Conservation (phyloP, 192 early-diverging fungal genomes). For the Umbelopsis sp. region DNA sequence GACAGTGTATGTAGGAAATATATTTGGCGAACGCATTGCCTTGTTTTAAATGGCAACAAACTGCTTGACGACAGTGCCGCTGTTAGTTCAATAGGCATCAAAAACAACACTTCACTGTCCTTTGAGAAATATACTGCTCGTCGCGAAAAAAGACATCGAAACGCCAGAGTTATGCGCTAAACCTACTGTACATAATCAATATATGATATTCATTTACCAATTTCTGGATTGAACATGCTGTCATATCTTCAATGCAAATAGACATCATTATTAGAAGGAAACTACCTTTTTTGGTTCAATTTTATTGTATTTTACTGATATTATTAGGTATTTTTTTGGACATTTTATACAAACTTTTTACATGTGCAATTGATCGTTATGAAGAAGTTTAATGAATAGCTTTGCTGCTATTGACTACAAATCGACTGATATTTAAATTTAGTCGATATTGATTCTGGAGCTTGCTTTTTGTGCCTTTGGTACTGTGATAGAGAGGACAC, state of each 20-base stretch:
- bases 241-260: no score
- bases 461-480: conserved; percentile 22
- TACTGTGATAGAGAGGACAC: conserved; percentile 24
- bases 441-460: conserved; percentile 27
- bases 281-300: no score
- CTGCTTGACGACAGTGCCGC: conserved; percentile 25
- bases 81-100: conserved; percentile 32
- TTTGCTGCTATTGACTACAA: neutral
- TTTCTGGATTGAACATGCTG: no score
- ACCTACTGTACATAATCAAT: neutral
- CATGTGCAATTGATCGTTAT: no score
- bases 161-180: neutral
- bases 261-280: no score
- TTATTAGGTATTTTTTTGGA: conserved; percentile 1
- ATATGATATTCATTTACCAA: neutral
- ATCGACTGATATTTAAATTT: neutral
- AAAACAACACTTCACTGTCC: conserved; percentile 21
- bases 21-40: conserved; percentile 37
- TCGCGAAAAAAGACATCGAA: neutral
- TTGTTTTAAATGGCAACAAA: conserved; percentile 15
- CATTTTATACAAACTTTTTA: no score
- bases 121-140: conserved; percentile 21
- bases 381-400: neutral
- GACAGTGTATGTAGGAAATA: conserved; percentile 28
- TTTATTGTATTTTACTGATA: no score